Percentiles rank a stretch among this genome's conserved stretches.
Evolutionary conservation across 768 basidiomycete species (phyloP).

Genomic region (Rhodosporidiobolus odoratus): DNA sequence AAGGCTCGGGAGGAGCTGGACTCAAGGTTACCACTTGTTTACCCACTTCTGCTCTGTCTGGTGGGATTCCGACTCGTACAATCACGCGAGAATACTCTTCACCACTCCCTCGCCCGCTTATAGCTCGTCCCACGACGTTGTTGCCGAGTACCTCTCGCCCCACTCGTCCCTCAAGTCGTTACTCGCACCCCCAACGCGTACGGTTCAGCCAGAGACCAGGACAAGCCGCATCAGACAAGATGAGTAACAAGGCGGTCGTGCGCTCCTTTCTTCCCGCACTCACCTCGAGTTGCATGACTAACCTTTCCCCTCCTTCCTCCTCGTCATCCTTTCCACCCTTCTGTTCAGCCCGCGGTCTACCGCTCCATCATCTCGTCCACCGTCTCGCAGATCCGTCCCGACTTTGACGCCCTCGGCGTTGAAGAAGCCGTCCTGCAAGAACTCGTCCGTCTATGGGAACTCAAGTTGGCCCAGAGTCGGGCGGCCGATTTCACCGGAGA

Average conservation of each 20-base stretch:
- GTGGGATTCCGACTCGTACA: no score
- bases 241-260: no score
- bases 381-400: slow-evolving; percentile 73
- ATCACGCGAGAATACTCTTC: no score
- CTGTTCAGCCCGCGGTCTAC: slow-evolving; percentile 53
- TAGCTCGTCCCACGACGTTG: no score
- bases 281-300: not conserved
- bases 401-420: slow-evolving; percentile 96
- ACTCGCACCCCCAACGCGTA: not conserved
- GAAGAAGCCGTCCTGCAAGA: slow-evolving; percentile 82
- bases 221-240: no score
- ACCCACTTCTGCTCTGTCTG: no score
- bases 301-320: not conserved
- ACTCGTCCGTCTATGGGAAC: slow-evolving; percentile 96
- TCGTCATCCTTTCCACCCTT: not conserved
- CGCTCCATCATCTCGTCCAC: slow-evolving; percentile 92
- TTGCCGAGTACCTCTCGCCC: no score
- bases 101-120: no score
- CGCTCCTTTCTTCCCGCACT: not conserved
- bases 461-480: slow-evolving; percentile 83
- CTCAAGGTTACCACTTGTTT: no score
- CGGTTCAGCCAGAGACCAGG: no score
- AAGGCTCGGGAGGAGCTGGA: no score
- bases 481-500: slow-evolving; percentile 78
- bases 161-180: not conserved